These are phyloP conservation scores for Populus nigra DNA, from an alignment of 345 rosid species.

Conservation along the genomic window DNA sequence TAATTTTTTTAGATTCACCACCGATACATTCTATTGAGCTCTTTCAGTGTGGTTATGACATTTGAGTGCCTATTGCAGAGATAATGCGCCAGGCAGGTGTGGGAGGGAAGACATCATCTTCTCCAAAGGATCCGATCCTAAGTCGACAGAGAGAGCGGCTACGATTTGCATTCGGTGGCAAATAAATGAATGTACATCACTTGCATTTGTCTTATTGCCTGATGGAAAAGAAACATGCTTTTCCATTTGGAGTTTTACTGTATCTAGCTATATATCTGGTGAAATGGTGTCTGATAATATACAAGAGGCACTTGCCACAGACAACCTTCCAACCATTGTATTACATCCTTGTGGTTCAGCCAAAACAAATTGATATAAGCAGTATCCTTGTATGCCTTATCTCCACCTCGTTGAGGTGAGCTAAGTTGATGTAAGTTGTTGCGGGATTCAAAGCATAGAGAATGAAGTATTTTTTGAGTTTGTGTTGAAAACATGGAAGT, in stretches of 20 bases:
- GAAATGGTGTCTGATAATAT: slow-evolving; percentile 33
- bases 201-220: slow-evolving; percentile 19
- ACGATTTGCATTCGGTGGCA: slow-evolving; percentile 10
- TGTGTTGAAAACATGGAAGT: background rate
- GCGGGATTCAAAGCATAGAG: slow-evolving; percentile 14
- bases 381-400: slow-evolving; percentile 14
- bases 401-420: slow-evolving; percentile 5
- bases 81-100: slow-evolving; percentile 28
- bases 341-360: slow-evolving; percentile 9
- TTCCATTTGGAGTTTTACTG: slow-evolving; percentile 23
- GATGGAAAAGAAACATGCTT: slow-evolving; percentile 23
- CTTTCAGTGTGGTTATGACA: background rate
- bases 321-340: slow-evolving; percentile 13
- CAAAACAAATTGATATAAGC: slow-evolving; percentile 12
- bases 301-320: slow-evolving; percentile 11
- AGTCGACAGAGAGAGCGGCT: slow-evolving; percentile 23
- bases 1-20: background rate
- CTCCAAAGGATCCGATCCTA: slow-evolving; percentile 26
- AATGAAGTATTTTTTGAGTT: background rate
- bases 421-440: slow-evolving; percentile 13
- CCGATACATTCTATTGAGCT: background rate
- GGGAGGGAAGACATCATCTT: slow-evolving; percentile 26
- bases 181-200: slow-evolving; percentile 31
- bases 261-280: slow-evolving; percentile 20
- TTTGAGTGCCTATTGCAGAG: slow-evolving; percentile 14